phyloP scores from a whole-genome alignment of 208 protist species.

The Leishmania gerbilli region DNA sequence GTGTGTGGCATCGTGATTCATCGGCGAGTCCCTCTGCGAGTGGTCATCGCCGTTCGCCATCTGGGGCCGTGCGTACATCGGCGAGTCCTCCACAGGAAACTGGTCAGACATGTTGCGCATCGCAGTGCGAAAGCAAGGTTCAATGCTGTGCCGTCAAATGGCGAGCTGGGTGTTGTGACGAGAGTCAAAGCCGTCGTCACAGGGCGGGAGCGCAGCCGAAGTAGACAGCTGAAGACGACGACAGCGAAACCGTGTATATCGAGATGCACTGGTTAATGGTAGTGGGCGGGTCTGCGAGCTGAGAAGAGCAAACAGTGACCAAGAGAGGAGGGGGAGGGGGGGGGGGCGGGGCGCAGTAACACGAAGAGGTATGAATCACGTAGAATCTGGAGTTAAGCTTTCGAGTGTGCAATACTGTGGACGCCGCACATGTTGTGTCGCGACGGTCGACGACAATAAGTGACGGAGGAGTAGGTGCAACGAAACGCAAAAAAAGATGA shows the following conservation, averaged over 20 bases:
- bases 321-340: neutral
- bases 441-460: neutral
- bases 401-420: neutral
- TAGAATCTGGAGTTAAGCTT: neutral
- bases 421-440: neutral
- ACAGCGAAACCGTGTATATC: too few species aligned
- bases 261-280: neutral
- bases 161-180: too few species aligned
- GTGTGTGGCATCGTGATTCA: neutral
- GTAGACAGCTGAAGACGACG: too few species aligned
- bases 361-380: neutral
- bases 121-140: too few species aligned
- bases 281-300: neutral
- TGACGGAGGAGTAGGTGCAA: neutral
- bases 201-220: too few species aligned
- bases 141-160: too few species aligned
- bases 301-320: neutral
- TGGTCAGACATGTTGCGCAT: too few species aligned
- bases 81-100: too few species aligned
- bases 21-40: too few species aligned
- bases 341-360: neutral
- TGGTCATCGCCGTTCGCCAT: neutral
- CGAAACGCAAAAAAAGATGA: neutral
- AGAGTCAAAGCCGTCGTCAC: too few species aligned
- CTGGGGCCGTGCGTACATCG: too few species aligned